Evolutionary conservation across 164 flowering plant species (phyloP), one percentile per base, ranked within the genome.

Genomic region (Magnolia kwangsiensis): DNA sequence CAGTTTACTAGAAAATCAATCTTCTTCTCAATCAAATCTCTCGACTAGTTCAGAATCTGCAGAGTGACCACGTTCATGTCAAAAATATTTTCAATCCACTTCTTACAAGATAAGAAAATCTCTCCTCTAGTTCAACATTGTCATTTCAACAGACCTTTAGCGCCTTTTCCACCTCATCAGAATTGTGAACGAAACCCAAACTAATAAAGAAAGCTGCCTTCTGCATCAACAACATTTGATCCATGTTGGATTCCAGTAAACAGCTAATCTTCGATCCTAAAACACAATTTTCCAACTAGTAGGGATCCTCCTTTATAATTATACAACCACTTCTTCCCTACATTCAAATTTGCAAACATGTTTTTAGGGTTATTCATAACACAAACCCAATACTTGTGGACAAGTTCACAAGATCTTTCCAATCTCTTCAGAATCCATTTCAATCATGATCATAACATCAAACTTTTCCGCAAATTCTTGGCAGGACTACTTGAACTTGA

Each of bases 81-180:
- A 20, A 51, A 11, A 50, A 89, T 92, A 78, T 82, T 59, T 80
- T 83, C 72, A 94, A 76, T 23, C 96, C 95, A 63, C 84, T 81
- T 45, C 86, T 80, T 68, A 92, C 88, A 45, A 90, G 76, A 75
- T 83, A 88, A 76, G 87, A 87, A 75, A 87, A 89, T 80, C 95
- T 86, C 76, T 91, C 95, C 74, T 87, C 91, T 51, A 92, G 88
- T 58, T 90, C 88, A 8, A 31, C 75, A 73, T 87, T 92, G 67
- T 78, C 87, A 65, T 95, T 95, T 58, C 92, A 87, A 63, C 87
- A 90, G 9, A 63, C 45, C 80, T 86, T 89, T 19, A 84, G 59
- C n/a, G 92, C 90, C 74, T 71, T 82, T 24, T 80, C 78, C 89
- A 92, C 84, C 72, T 85, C 86, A 1, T 70, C 59, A 6, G 92